Base-by-base conservation (phyloP, 805 yeast species). In the Saccharomycopsis babjevae region DNA sequence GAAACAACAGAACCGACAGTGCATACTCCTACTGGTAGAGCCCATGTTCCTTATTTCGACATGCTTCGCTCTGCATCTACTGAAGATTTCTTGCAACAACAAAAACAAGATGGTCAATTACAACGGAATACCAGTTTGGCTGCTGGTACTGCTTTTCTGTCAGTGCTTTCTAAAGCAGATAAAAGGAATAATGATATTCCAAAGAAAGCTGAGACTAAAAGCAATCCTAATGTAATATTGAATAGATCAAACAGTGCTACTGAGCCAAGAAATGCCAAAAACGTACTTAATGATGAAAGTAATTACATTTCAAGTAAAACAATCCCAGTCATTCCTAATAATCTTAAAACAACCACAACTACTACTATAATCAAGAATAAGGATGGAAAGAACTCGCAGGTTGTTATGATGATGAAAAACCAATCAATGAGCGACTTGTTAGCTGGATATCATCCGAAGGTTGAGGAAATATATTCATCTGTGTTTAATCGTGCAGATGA, bases 361-460 rank as follows among this genome's bases (percentile, higher is more conserved):
- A 43, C 50, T 15, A 46, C 52, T 8, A 46, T 46, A 46, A 46
- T 46, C n/a, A 46, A 46, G 32, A 46, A 28, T 25, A 22, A 25
- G 22, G 52, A 46, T 25, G 52, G 52, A 46, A 46, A 46, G n/a
- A 46, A 46, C 32, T 46, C 52, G n/a, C 52, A 46, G 52, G 52
- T 46, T 16, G 32, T 46, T 2, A 46, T 46, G 52, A 46, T 46
- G 52, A 46, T 46, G 52, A 46, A 52, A 38, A 61, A 61, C 40
- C 43, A 55, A 42, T 56, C 61, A n/a, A 60, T 62, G 57, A 57
- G 61, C 36, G 58, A 60, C 25, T 36, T 62, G 18, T 57, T 61
- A 28, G 62, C 59, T 11, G 60, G 57, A 38, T 63, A 63, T 43
- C 65, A 63, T 46, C 64, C 65, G 1, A 62, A 63, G 11, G 60